A percentile compares a stretch with the other conserved stretches of the same genome.
phyloP scores from a whole-genome alignment of 2,329 filamentous ascomycete genomes.

The Botrytis deweyae region DNA sequence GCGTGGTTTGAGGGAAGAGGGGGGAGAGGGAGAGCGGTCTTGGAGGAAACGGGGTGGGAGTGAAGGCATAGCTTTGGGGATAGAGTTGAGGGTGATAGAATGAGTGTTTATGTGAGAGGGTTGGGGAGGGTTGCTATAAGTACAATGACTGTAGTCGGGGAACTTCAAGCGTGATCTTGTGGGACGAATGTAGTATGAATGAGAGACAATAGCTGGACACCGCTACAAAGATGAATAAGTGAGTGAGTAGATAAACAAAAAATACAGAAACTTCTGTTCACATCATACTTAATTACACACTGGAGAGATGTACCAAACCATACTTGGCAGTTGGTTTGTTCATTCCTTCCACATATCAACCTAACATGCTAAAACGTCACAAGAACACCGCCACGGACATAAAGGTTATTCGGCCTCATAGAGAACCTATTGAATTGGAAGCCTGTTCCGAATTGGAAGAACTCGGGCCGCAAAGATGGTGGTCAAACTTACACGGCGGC shows the following conservation, averaged over 20 bases:
- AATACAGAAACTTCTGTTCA: background rate
- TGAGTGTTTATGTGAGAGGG: too few relatives aligned
- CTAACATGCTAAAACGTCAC: background rate
- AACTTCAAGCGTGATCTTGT: background rate
- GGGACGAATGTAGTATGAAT: background rate
- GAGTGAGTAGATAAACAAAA: background rate
- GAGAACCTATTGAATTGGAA: background rate
- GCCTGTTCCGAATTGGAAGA: background rate
- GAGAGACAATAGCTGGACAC: background rate
- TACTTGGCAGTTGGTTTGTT: background rate
- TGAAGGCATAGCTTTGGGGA: background rate
- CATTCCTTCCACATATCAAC: background rate
- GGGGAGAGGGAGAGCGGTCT: background rate
- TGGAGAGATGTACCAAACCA: too few relatives aligned
- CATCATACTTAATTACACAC: background rate
- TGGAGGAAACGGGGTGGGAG: background rate
- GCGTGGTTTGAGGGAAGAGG: background rate
- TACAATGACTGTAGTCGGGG: too few relatives aligned
- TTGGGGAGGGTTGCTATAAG: background rate
- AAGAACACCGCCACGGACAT: background rate
- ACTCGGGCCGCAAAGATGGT: background rate
- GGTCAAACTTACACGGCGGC: background rate
- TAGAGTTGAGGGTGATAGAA: background rate
- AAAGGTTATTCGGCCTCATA: background rate
- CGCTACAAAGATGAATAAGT: background rate